phyloP scores from a whole-genome alignment of 2,329 filamentous ascomycete genomes.

The Cryoendolithus antarcticus region DNA sequence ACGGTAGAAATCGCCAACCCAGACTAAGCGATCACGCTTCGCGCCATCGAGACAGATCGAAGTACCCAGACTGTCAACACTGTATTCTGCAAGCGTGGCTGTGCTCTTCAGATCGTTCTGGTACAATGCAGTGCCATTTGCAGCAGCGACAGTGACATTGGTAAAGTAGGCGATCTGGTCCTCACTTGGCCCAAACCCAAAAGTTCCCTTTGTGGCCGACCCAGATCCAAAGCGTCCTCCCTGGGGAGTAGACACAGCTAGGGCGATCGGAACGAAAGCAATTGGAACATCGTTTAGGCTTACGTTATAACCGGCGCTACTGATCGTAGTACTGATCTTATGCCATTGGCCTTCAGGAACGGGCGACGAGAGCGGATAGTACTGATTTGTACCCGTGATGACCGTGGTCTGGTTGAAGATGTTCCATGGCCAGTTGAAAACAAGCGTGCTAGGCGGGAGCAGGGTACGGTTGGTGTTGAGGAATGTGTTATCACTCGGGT shows the following conservation, averaged over 20 bases:
- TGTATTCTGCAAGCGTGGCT: conserved; percentile 26
- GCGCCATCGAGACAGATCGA: conserved; percentile 31
- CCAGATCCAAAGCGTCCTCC: conserved; percentile 1
- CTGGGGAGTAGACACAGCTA: conserved; percentile 6
- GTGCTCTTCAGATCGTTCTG: conserved; percentile 17
- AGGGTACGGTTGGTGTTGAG: conserved; percentile 26
- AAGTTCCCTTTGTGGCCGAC: conserved; percentile 17
- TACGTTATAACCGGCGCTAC: conserved; percentile 17
- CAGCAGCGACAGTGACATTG: conserved; percentile 21
- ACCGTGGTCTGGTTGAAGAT: conserved; percentile 28
- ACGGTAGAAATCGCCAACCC: conserved; percentile 31
- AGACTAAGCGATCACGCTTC: conserved; percentile 31
- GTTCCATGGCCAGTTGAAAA: conserved; percentile 23
- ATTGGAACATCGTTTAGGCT: conserved; percentile 15
- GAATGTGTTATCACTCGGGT: conserved; percentile 15
- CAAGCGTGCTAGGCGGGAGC: conserved; percentile 24
- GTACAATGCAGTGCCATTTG: conserved; percentile 24
- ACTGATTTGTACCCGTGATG: conserved; percentile 14
- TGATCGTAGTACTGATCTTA: conserved; percentile 24
- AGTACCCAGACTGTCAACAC: conserved; percentile 21
- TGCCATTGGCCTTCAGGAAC: conserved; percentile 29
- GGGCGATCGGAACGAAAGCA: conserved; percentile 13
- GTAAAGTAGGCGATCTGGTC: conserved; percentile 27
- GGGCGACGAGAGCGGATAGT: conserved; percentile 15
- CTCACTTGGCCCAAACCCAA: conserved; percentile 31